Evolutionary conservation across 192 early-diverging fungal genomes (phyloP).

Genomic region (Irineochytrium annulatum): DNA sequence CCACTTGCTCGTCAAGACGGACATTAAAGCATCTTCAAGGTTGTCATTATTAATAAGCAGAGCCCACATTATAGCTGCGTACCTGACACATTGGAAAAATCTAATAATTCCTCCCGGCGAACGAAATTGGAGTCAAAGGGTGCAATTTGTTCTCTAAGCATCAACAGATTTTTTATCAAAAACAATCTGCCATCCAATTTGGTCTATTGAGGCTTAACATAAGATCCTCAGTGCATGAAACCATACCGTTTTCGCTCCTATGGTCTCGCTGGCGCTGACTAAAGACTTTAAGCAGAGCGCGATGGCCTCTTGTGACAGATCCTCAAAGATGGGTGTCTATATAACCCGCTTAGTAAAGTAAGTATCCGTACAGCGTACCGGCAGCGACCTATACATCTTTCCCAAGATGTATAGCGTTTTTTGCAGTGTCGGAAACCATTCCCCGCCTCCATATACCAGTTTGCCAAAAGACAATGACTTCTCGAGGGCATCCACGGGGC

Average conservation of each 20-base stretch:
- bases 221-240: constrained; percentile 9
- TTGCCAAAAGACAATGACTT: constrained; percentile 17
- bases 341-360: background rate
- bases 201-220: constrained; percentile 24
- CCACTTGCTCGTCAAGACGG: constrained; percentile 28
- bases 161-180: constrained; percentile 81
- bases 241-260: constrained; percentile 47
- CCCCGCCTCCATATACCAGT: constrained; percentile 55
- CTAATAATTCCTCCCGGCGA: constrained; percentile 63
- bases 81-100: constrained; percentile 61
- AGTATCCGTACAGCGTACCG: constrained; percentile 37
- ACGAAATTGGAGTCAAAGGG: constrained; percentile 75
- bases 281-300: constrained; percentile 63
- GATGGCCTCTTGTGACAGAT: constrained; percentile 80
- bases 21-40: constrained; percentile 22
- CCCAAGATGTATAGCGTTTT: constrained; percentile 75
- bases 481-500: background rate
- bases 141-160: constrained; percentile 75
- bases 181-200: constrained; percentile 73
- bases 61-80: constrained; percentile 5
- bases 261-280: constrained; percentile 40
- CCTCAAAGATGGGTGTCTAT: constrained; percentile 73
- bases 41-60: background rate
- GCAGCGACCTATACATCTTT: constrained; percentile 73
- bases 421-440: constrained; percentile 81